Base-by-base conservation (phyloP, 345 rosid genomes). In the Eucalyptus urophylla region DNA sequence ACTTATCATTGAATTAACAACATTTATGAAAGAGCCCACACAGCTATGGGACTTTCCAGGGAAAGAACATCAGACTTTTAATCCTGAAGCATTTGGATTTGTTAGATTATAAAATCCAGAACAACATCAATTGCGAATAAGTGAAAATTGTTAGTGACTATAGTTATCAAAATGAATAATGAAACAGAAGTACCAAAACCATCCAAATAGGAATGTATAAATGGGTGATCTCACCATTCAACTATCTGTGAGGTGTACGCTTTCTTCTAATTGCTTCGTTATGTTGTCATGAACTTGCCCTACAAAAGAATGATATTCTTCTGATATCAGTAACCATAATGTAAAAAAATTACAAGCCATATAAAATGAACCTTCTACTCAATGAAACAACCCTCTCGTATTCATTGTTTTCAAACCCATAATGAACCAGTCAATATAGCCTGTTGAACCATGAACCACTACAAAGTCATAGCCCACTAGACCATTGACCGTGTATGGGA, bases 251-350 rank as follows among this genome's bases (percentile, higher is more conserved):
- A 86, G 86, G 65, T 69, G 87, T 86, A 90, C 76, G 44, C 89
- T 88, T 88, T 49, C 91, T 86, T 88, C 86, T 92, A 91, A 89
- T 80, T 91, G 91, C 92, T 92, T 92, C 81, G 88, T 86, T 83
- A 87, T 86, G 13, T 91, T 89, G 49, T 54, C 87, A 76, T 90
- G 92, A 90, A 86, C 89, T 90, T 91, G 95, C 58, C 94, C 95
- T 93, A 69, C 58, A 67, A 86, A 91, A 33, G 80, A 19, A 87
- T 37, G 83, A 37, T 37, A 76, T 76, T 76, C 83, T 76, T 76
- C 83, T 37, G 15, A 37, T 37, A 33, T 69, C 44, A 33, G 80
- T 69, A 17, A 69, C 80, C 37, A 33, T 69, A 69, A 69, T 69
- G 11, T 69, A 19, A 76, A 76, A 37, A 37, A 76, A 11, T 76